Evolutionary conservation across 176 grass and related monocot species (phyloP).

Genomic region (Triticum dicoccoides): DNA sequence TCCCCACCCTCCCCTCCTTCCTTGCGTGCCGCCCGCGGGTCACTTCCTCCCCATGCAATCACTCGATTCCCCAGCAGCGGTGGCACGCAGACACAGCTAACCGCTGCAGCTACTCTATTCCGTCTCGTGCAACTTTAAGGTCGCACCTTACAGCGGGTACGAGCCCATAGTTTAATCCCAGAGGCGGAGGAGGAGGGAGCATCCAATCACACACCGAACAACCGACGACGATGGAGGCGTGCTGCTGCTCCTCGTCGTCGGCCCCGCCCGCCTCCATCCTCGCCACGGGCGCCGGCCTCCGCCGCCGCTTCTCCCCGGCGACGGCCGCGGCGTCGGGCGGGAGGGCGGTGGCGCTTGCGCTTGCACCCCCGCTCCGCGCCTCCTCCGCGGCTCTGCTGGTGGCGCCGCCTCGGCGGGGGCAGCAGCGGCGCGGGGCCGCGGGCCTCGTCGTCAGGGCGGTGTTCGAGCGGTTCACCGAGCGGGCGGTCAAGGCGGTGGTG

Average conservation of each 20-base stretch:
- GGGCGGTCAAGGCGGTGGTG: slow-evolving; percentile 75
- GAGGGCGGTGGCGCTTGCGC: background rate
- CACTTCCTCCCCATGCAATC: background rate
- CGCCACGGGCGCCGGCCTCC: slow-evolving; percentile 14
- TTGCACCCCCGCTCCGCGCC: slow-evolving; percentile 25
- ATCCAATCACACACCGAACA: slow-evolving; percentile 12
- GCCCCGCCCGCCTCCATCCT: slow-evolving; percentile 38
- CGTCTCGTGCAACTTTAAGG: slow-evolving; percentile 23
- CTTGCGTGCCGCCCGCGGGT: slow-evolving; percentile 36
- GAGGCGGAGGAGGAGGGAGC: background rate
- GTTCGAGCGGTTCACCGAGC: slow-evolving; percentile 92
- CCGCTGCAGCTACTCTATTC: slow-evolving; percentile 23
- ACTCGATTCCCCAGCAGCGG: slow-evolving; percentile 4
- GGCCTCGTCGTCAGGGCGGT: slow-evolving; percentile 51
- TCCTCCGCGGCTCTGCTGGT: background rate
- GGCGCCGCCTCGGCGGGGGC: background rate
- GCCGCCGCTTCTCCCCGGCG: slow-evolving; percentile 10
- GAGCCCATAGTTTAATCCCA: slow-evolving; percentile 15
- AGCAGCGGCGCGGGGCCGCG: slow-evolving; percentile 1
- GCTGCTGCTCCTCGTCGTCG: slow-evolving; percentile 53
- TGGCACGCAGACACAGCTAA: background rate
- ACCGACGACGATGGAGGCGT: slow-evolving; percentile 39
- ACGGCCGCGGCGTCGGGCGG: background rate
- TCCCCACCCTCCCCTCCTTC: slow-evolving; percentile 29
- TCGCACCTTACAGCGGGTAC: slow-evolving; percentile 14